These are phyloP conservation scores for Penicillium sp. DNA, from an alignment of 2,329 filamentous ascomycete species.

Conservation along the genomic window DNA sequence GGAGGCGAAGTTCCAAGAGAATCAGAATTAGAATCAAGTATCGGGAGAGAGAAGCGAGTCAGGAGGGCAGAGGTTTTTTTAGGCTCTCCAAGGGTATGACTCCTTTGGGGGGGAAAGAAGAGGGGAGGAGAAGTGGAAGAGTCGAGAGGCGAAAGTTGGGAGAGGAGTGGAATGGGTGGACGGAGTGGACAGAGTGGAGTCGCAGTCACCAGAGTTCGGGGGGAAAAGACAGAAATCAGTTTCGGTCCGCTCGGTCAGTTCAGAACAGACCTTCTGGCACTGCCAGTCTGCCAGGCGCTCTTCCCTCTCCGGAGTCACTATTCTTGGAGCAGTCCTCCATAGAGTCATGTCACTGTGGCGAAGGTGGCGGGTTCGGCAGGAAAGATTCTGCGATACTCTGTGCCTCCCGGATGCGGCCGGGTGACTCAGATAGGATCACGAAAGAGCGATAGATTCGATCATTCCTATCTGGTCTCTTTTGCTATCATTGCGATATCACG, in stretches of 20 bases:
- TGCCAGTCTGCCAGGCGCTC: too few relatives aligned
- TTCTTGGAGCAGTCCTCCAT: too few relatives aligned
- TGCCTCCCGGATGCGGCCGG: conserved; percentile 4
- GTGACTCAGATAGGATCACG: background rate
- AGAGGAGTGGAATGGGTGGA: background rate
- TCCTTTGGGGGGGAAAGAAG: conserved; percentile 19
- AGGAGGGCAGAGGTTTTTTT: conserved; percentile 15
- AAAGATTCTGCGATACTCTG: background rate
- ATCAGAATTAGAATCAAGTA: background rate
- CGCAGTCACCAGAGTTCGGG: background rate
- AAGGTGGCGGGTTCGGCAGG: background rate
- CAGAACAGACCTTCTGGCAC: background rate
- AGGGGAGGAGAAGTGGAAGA: conserved; percentile 11
- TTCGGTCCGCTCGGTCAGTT: background rate
- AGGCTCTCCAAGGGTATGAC: conserved; percentile 18
- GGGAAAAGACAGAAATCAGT: background rate
- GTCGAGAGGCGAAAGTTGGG: conserved; percentile 8
- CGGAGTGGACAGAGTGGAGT: conserved; percentile 1
- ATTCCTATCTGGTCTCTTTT: background rate
- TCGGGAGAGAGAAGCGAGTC: conserved; percentile 5
- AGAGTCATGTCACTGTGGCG: background rate
- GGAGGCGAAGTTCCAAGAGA: background rate
- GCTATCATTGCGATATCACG: too few relatives aligned
- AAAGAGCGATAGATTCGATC: too few relatives aligned
- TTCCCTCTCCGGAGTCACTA: too few relatives aligned